phyloP scores from a whole-genome alignment of 805 yeast genomes.

The Wickerhamomyces alni region DNA sequence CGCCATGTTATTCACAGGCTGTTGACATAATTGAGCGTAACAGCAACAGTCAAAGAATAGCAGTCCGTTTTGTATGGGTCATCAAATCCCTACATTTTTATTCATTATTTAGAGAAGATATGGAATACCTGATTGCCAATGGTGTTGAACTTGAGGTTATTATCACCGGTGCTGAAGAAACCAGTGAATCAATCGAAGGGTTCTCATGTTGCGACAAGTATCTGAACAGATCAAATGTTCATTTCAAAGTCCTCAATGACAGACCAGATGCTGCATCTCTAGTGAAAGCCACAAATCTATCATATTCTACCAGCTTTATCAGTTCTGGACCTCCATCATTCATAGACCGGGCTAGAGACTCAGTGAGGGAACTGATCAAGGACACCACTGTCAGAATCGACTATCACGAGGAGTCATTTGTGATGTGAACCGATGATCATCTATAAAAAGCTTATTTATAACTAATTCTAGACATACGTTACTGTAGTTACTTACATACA shows the following conservation, averaged over 20 bases:
- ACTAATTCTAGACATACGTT: not conserved
- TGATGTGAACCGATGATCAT: slow-evolving; percentile 7
- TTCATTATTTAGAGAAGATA: slow-evolving; percentile 40
- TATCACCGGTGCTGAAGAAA: slow-evolving; percentile 12
- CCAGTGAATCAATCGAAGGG: not conserved
- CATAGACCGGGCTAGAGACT: slow-evolving; percentile 49
- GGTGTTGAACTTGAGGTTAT: slow-evolving; percentile 17
- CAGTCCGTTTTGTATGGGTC: slow-evolving; percentile 56
- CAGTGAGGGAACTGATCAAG: slow-evolving; percentile 36
- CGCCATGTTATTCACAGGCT: slow-evolving; percentile 42
- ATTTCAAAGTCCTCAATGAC: slow-evolving; percentile 1
- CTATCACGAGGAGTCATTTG: slow-evolving; percentile 27
- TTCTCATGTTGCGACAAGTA: slow-evolving; percentile 5
- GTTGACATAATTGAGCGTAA: slow-evolving; percentile 20
- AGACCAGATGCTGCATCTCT: slow-evolving; percentile 12
- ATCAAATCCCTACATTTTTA: slow-evolving; percentile 46
- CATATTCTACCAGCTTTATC: slow-evolving; percentile 41
- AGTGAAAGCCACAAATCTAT: slow-evolving; percentile 16
- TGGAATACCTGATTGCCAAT: slow-evolving; percentile 27
- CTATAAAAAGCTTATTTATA: not conserved
- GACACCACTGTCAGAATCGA: slow-evolving; percentile 24
- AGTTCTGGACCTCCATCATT: slow-evolving; percentile 61
- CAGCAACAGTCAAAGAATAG: slow-evolving; percentile 9
- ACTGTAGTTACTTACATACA: too few species aligned
- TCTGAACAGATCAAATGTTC: not conserved